Base-by-base conservation (phyloP, 2,329 filamentous ascomycete genomes). In the Epichloe gansuensis region DNA sequence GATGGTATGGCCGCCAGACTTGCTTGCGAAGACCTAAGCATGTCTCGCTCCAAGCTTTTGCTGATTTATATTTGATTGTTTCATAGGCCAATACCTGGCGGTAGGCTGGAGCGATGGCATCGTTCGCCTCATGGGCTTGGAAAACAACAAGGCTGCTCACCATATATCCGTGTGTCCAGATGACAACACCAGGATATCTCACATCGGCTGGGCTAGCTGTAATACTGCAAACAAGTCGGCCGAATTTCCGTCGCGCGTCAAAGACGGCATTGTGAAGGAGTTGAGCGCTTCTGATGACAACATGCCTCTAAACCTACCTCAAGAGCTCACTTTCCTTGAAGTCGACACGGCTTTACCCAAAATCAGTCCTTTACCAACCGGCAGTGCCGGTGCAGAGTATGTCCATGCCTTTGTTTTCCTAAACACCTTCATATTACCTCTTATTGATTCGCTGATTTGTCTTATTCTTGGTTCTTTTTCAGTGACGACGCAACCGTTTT, bases 71-170 rank as follows among this genome's bases (percentile, higher is more conserved):
- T 31, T 11, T 11, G 31, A 9, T 13, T 23, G 8, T 17, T n/a
- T 5, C 54, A 15, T 5, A 85, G 83, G 85, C 8, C 85, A 88
- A 56, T 82, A 88, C 43, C 76, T 96, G 52, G 89, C 89, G 13
- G 81, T 93, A 13, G 88, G 83, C 46, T 95, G 88, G 82, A 88
- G 80, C 59, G 88, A 95, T 71, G 86, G 87, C 31, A 79, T 80
- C 6, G 80, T 93, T 21, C 82, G 88, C 54, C 71, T 95, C 38
- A 78, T 91, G 65, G 86, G 86, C 55, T 71, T 89, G 23, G 89
- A 93, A 65, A 91, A 82, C 60, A 86, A 83, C 66, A 95, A 91
- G 68, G 80, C 85, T 12, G 82, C 90, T 21, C 86, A 93, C 65
- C 81, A 86, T 61, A 84, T 88, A 61, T 69, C 69, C 15, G 70